Evolutionary conservation across 352 stramenopile genomes (phyloP).

Genomic region (Phytopythium montanum): DNA sequence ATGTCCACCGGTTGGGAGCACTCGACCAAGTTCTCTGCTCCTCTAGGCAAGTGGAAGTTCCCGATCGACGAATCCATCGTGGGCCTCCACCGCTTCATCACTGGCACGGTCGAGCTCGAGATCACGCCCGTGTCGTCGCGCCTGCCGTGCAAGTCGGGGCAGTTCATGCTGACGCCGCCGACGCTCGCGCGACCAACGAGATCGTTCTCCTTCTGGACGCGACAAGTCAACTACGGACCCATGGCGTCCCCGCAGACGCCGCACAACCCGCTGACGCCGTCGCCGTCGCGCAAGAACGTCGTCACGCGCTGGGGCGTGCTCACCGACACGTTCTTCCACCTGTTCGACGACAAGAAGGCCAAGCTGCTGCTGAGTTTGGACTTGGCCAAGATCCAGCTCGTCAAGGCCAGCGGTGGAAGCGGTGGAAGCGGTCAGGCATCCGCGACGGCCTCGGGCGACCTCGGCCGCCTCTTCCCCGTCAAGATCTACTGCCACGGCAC

Average conservation of each 20-base stretch:
- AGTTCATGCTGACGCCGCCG: conserved; percentile 64
- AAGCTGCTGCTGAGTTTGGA: conserved; percentile 69
- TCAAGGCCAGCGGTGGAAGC: conserved; percentile 45
- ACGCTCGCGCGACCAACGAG: conserved; percentile 33
- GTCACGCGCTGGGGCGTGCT: conserved; percentile 76
- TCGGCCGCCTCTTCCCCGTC: conserved; percentile 55
- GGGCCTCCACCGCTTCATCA: conserved; percentile 63
- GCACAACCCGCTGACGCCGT: conserved; percentile 39
- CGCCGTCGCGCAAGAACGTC: conserved; percentile 44
- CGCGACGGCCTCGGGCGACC: conserved; percentile 35
- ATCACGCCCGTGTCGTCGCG: conserved; percentile 56
- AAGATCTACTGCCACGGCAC: conserved; percentile 69
- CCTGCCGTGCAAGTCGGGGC: conserved; percentile 65
- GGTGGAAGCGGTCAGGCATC: conserved; percentile 13
- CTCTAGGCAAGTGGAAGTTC: conserved; percentile 78
- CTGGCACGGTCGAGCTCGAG: conserved; percentile 49
- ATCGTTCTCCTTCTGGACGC: conserved; percentile 66
- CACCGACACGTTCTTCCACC: conserved; percentile 72
- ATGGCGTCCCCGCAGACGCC: conserved; percentile 40
- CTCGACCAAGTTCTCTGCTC: conserved; percentile 24
- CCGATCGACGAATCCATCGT: conserved; percentile 66
- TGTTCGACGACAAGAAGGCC: conserved; percentile 76
- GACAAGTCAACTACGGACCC: conserved; percentile 33
- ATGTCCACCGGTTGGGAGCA: conserved; percentile 69
- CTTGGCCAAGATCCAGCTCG: conserved; percentile 75